phyloP scores from a whole-genome alignment of 345 rosid genomes.

The Raphanus raphanistrum region DNA sequence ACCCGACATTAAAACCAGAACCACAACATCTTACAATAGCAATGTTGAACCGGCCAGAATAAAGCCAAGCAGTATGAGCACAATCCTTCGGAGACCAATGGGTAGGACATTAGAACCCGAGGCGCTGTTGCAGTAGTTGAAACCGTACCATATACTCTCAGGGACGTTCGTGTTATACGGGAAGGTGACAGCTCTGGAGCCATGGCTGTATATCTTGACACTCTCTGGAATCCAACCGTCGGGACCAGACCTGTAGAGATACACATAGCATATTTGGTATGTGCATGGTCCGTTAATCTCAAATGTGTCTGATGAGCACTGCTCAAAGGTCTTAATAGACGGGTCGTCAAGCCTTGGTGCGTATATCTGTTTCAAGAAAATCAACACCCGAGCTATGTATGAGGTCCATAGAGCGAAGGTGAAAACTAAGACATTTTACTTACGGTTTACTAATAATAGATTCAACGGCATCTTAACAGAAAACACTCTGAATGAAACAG shows the following conservation, averaged over 20 bases:
- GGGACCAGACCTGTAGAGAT: conserved; percentile 70
- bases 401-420: not conserved
- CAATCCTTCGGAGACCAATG: conserved; percentile 32
- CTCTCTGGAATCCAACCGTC: conserved; percentile 83
- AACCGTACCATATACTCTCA: conserved; percentile 71
- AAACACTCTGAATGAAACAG: not conserved
- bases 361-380: conserved; percentile 54
- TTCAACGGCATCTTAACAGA: not conserved
- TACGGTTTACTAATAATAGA: not conserved
- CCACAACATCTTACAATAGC: conserved; percentile 25
- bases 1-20: not conserved
- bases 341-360: conserved; percentile 81
- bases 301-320: conserved; percentile 78
- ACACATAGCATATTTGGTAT: conserved; percentile 67
- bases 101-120: conserved; percentile 42
- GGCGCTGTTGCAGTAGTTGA: conserved; percentile 54
- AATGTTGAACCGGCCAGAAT: conserved; percentile 27
- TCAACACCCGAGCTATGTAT: not conserved
- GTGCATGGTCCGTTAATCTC: conserved; percentile 74
- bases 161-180: conserved; percentile 60
- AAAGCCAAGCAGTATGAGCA: conserved; percentile 29
- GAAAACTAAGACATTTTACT: not conserved
- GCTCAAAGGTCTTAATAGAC: conserved; percentile 54
- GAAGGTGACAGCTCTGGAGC: conserved; percentile 52
- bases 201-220: conserved; percentile 53